Conservation (phyloP, 805 yeast species). For the Deakozyma indianensis region DNA sequence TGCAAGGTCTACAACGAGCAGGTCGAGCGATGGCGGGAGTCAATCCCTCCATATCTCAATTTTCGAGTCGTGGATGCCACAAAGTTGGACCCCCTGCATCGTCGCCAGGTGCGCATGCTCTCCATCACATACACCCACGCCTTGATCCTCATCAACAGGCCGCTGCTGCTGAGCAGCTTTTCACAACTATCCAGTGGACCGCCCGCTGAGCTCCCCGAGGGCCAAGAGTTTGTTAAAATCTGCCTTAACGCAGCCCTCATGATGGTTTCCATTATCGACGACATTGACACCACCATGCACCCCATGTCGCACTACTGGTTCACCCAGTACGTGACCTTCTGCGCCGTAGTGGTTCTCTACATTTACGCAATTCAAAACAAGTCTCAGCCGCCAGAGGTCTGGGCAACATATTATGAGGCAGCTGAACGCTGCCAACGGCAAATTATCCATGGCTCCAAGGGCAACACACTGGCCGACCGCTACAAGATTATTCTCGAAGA, state of each 20-base stretch:
- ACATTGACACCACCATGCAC: slow-evolving; percentile 3
- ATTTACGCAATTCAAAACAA: slow-evolving; percentile 3
- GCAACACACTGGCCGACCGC: slow-evolving; percentile 8
- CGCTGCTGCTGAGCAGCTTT: slow-evolving; percentile 6
- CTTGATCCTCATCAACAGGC: slow-evolving; percentile 8
- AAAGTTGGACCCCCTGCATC: slow-evolving; percentile 5
- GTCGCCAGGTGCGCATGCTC: slow-evolving; percentile 7
- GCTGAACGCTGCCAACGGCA: not conserved
- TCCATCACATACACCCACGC: slow-evolving; percentile 8
- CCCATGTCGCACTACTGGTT: slow-evolving; percentile 8
- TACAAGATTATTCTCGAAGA: slow-evolving; percentile 7
- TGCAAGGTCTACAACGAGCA: slow-evolving; percentile 3
- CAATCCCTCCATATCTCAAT: slow-evolving; percentile 8
- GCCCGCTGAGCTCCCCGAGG: not conserved
- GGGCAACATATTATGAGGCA: not conserved
- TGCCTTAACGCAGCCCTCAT: slow-evolving; percentile 8
- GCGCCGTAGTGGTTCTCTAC: slow-evolving; percentile 8
- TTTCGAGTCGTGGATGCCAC: slow-evolving; percentile 5
- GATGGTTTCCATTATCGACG: slow-evolving; percentile 5
- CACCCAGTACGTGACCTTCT: slow-evolving; percentile 9
- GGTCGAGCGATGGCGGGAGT: slow-evolving; percentile 5
- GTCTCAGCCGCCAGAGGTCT: not conserved
- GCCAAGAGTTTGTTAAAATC: slow-evolving; percentile 2
- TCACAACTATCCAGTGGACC: slow-evolving; percentile 4
- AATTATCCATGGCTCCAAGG: not conserved